Base-by-base conservation (phyloP, 768 basidiomycete genomes). In the Kwoniella dendrophila region DNA sequence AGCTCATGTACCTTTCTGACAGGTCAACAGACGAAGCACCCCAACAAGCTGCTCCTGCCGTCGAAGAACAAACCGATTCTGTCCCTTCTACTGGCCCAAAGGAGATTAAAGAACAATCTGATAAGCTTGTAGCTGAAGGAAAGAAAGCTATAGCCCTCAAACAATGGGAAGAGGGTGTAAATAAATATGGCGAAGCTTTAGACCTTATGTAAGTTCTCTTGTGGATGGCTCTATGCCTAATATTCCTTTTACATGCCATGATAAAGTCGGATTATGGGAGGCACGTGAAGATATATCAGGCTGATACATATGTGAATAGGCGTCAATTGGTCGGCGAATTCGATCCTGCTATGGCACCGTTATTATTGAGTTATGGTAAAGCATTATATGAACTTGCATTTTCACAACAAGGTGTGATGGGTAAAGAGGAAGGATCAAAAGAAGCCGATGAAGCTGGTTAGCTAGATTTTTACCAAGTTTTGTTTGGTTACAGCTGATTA, bases 311-410 rank as follows among this genome's bases (percentile, higher is more conserved):
- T 36, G 30, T 24, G 3, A 20, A 30, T 53, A 78, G 77, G 70
- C 66, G 74, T 40, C 59, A 62, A 41, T 47, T 78, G 4, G 81
- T 86, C 62, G 90, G 87, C 36, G 93, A 98, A 50, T 84, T 92
- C 72, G 86, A 88, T 24, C 87, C 89, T 0, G 87, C 90, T 72
- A 87, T 84, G 55, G 95, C 92, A 7, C 92, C 97, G 72, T 76
- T 95, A 22, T 90, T 97, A 63, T 88, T 95, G 61, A 83, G 85
- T 3, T 99, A 98, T 73, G 96, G 96, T 14, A 92, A 89, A 78
- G 92, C 96, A 3, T 80, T 98, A 41, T 83, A 96, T 57, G 92
- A 93, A 81, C 92, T 95, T 72, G 95, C 93, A 4, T 90, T 97
- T 62, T 80, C 86, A 3, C 89, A 92, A 72, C 88, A 81, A 59